Evolutionary conservation across 768 basidiomycete genomes (phyloP).

Genomic region (Phallus indusiatus): DNA sequence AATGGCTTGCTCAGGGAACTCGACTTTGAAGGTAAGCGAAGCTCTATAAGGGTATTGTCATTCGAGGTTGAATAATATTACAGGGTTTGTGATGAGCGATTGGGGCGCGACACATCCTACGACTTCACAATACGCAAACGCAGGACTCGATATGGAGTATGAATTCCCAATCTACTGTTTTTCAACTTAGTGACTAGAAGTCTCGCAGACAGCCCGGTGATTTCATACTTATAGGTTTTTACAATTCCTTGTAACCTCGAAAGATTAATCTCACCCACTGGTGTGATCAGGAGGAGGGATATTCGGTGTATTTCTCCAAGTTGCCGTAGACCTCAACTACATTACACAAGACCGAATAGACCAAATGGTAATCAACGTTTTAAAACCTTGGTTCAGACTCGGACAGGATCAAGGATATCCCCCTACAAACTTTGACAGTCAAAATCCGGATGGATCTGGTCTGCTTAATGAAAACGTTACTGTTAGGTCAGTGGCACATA

Average conservation of each 20-base stretch:
- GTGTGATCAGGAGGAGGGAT: not conserved
- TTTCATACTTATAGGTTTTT: constrained; percentile 17
- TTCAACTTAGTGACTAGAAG: not conserved
- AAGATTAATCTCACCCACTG: not conserved
- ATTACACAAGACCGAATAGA: constrained; percentile 52
- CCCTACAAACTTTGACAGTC: constrained; percentile 8
- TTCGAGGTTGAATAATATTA: not conserved
- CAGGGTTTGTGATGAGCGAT: constrained; percentile 51
- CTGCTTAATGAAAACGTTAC: constrained; percentile 13
- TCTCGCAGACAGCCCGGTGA: constrained; percentile 47
- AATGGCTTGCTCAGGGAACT: constrained; percentile 17
- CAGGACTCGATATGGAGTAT: constrained; percentile 39
- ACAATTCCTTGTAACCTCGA: not conserved
- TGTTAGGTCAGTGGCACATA: constrained; percentile 22
- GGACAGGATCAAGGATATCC: constrained; percentile 52
- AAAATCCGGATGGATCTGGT: constrained; percentile 5
- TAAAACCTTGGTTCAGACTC: constrained; percentile 59
- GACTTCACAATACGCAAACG: constrained; percentile 39
- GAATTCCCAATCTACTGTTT: not conserved
- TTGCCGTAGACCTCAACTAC: constrained; percentile 48
- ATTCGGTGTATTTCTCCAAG: constrained; percentile 52
- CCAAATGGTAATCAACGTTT: constrained; percentile 64
- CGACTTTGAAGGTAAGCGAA: constrained; percentile 17
- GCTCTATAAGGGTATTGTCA: constrained; percentile 14
- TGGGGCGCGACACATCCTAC: constrained; percentile 61